These are phyloP conservation scores for Camellia granthamiana DNA, from an alignment of 148 eudicot genomes.

Conservation along the genomic window DNA sequence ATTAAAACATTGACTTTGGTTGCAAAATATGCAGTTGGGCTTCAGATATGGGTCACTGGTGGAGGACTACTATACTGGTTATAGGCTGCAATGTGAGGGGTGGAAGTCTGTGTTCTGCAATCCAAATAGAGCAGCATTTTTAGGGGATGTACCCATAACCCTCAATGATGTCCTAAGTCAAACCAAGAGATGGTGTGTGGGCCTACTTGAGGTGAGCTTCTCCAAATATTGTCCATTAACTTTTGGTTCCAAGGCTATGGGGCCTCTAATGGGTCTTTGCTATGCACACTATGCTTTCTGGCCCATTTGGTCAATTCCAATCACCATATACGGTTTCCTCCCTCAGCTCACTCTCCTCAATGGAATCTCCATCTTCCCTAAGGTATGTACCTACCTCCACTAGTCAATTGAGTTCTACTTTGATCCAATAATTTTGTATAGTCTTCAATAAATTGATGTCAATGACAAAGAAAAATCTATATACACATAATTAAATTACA, in stretches of 20 bases:
- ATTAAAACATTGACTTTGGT: background rate
- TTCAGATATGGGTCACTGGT: constrained; percentile 63
- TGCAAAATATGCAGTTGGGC: constrained; percentile 43
- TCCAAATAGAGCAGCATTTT: constrained; percentile 50
- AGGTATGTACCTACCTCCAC: constrained; percentile 30
- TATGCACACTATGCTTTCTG: constrained; percentile 38
- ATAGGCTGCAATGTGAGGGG: constrained; percentile 50
- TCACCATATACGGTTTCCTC: constrained; percentile 49
- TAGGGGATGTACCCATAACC: constrained; percentile 49
- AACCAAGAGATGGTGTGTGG: constrained; percentile 51
- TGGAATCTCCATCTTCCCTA: constrained; percentile 50
- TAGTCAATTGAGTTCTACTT: background rate
- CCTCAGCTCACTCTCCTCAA: constrained; percentile 61
- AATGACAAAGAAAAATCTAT: too few relatives aligned
- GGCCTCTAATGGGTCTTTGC: constrained; percentile 36
- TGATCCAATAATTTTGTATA: background rate
- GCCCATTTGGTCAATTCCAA: constrained; percentile 45
- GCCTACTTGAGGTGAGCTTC: constrained; percentile 49
- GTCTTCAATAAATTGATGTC: too few relatives aligned
- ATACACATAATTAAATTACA: too few relatives aligned
- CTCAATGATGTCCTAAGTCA: constrained; percentile 45
- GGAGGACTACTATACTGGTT: constrained; percentile 58
- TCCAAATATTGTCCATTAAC: constrained; percentile 36
- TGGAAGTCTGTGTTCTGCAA: constrained; percentile 51
- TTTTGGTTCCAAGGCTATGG: constrained; percentile 36